phyloP scores from a whole-genome alignment of 2,329 filamentous ascomycete species.

The Penicillium sp. region DNA sequence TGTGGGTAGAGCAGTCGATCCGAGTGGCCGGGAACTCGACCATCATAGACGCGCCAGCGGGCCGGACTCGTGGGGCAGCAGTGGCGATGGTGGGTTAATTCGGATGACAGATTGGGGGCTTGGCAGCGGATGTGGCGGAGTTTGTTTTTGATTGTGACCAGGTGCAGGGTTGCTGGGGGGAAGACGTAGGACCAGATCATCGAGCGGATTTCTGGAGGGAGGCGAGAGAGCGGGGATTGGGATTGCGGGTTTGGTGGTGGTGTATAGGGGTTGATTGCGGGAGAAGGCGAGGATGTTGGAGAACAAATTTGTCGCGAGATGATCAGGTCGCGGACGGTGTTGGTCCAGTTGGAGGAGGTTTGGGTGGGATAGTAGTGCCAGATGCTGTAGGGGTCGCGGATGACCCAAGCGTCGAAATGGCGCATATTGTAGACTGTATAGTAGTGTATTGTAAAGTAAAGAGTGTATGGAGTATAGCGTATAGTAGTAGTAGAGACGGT shows the following conservation, averaged over 20 bases:
- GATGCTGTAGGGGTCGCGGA: conserved; percentile 41
- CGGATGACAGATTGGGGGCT: neutral
- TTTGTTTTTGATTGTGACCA: conserved; percentile 36
- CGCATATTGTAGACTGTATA: conserved; percentile 25
- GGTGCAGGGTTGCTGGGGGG: conserved; percentile 33
- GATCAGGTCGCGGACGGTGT: conserved; percentile 36
- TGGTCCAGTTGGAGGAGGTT: conserved; percentile 33
- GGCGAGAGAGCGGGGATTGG: conserved; percentile 22
- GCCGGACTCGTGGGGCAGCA: conserved; percentile 35
- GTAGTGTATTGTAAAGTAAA: conserved; percentile 11
- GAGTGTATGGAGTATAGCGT: neutral
- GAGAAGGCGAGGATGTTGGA: conserved; percentile 8
- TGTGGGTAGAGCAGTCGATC: conserved; percentile 35
- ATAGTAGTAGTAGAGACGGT: neutral
- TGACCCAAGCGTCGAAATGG: conserved; percentile 40
- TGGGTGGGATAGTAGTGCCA: conserved; percentile 38
- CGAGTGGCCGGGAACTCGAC: conserved; percentile 16
- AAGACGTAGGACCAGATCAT: conserved; percentile 41
- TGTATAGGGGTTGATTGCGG: conserved; percentile 1
- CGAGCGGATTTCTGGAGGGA: conserved; percentile 39
- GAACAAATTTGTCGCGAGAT: conserved; percentile 37
- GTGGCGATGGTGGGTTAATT: conserved; percentile 27
- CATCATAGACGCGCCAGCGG: conserved; percentile 29
- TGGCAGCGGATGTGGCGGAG: conserved; percentile 36
- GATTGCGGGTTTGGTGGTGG: conserved; percentile 16